These are phyloP conservation scores for Hygrocybe punicea DNA, from an alignment of 768 basidiomycete genomes.

Conservation along the genomic window DNA sequence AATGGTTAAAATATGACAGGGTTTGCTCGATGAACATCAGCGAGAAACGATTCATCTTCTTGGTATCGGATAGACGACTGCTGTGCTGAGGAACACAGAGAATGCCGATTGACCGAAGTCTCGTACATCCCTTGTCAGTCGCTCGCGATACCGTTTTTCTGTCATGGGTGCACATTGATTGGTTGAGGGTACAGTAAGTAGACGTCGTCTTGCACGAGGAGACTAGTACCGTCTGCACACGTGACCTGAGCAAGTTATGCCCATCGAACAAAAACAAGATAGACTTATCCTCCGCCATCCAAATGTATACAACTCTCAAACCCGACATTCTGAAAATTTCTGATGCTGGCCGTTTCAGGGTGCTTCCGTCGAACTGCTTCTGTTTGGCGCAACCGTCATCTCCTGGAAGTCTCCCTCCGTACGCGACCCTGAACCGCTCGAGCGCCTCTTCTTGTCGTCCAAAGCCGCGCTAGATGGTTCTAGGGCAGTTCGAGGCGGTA, in stretches of 20 bases:
- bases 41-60: background rate
- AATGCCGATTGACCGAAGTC: background rate
- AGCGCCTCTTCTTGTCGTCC: constrained; percentile 78
- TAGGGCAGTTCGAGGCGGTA: constrained; percentile 63
- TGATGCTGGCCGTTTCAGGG: constrained; percentile 43
- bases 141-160: background rate
- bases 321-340: no score
- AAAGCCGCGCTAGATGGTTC: constrained; percentile 78
- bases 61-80: background rate
- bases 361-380: constrained; percentile 58
- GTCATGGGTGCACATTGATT: background rate
- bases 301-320: constrained; percentile 46
- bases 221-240: no score
- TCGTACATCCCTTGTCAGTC: background rate
- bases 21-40: background rate
- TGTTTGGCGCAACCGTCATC: constrained; percentile 83
- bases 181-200: no score
- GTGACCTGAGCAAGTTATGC: constrained; percentile 41
- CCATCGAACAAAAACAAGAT: constrained; percentile 45
- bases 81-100: background rate
- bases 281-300: constrained; percentile 57
- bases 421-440: constrained; percentile 39
- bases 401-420: constrained; percentile 71
- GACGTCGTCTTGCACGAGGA: no score
- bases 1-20: background rate